Base-by-base conservation (phyloP, 1,284 basidiomycete genomes). In the Microbotryomycetes sp. region DNA sequence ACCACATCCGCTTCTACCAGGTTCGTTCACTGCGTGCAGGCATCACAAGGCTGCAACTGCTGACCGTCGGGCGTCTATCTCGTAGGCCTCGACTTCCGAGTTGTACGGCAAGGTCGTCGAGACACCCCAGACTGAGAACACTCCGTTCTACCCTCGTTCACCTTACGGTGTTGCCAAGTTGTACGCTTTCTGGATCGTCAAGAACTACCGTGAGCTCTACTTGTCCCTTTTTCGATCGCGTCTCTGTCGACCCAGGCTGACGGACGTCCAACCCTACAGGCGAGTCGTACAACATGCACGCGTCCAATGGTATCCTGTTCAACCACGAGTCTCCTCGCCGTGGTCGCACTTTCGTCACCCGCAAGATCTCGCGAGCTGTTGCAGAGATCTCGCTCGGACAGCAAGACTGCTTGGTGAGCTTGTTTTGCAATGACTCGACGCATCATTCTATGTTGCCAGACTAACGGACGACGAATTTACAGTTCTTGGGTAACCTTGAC, bases 111-210 rank as follows among this genome's bases (percentile, higher is more conserved):
- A 92, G 77, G 91, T 93, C 70, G 84, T 88, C 65, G 89, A 92
- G 78, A 87, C 87, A 9, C 90, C 90, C 3, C 91, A 94, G 77
- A 86, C 83, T 75, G 91, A 94, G 79, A 88, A 84, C 3, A 94
- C 91, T 0, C 90, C 91, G 3, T 94, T 94, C 80, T 92, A 94
- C 78, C 92, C 91, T 23, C 86, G 91, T 63, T 87, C 84, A 58
- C 91, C 91, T 0, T 94, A 94, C 73, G 91, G 91, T 56, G 88
- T 87, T 58, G 91, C 91, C 53, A 94, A 94, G 79, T 80, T 94
- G 49, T 78, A 78, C 67, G 77, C 70, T 3, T 77, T 71, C 69
- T 76, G 74, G 74, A 92, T 92, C 76, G 86, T 86, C 49, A 85
- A 90, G 74, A 92, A 92, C 78, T 92, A 92, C 77, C 83, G 91